Base-by-base conservation (phyloP, 345 rosid genomes). In the Barbarea vulgaris region DNA sequence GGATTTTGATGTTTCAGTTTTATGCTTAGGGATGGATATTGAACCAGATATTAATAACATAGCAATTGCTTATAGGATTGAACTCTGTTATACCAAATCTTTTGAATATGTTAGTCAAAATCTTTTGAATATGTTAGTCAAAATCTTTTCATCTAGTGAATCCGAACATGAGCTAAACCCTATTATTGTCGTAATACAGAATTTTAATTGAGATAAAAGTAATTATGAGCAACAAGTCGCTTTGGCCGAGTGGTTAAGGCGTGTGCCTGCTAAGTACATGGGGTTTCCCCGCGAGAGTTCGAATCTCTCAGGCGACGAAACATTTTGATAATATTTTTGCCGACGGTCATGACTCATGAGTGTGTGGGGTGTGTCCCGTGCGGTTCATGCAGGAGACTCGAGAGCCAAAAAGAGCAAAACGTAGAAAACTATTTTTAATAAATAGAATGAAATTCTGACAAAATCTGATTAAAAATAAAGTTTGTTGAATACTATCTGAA, bases 231-330 rank as follows among this genome's bases (percentile, higher is more conserved):
- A n/a, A n/a, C n/a, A n/a, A 51, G 85, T 79, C 79, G 83, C 84
- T 83, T 81, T 83, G 84, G 84, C 84, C 84, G 87, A 81, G 85
- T 81, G 86, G 88, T 84, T 85, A 85, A 83, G 86, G 87, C 84
- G 84, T 84, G 84, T 84, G 84, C 89, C 85, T 82, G 87, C 85
- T 82, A 85, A 82, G 91, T 84, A 83, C 85, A 84, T 85, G 88
- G 89, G 88, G 60, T 84, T 33, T 78, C 56, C 87, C 89, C 87
- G 87, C 89, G 88, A 84, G 92, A 84, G 88, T 81, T 87, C 88
- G 89, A 87, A 84, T 87, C 88, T 85, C 88, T 85, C 87, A 84
- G 91, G 87, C 89, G 89, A 83, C 87, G 90, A 12, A 0, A 1
- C 0, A 0, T 15, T 37, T 34, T 48, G 27, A 30, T n/a, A 14